Evolutionary conservation across 164 flowering plant genomes (phyloP), one percentile per base, ranked within the genome.

Genomic region (Vitis labrusca): DNA sequence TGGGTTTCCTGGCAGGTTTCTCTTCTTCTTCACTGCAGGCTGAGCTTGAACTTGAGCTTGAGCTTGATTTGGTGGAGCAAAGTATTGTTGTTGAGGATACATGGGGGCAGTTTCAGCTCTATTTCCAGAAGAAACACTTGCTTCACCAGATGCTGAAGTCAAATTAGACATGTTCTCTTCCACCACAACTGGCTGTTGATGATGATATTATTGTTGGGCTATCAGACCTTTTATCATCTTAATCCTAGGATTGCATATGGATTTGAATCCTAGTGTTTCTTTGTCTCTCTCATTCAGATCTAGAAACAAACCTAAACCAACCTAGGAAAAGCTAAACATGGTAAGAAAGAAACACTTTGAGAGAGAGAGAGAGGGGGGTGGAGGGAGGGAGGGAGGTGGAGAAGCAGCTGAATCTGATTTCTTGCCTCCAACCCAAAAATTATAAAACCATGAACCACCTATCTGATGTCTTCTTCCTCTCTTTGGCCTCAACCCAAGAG

Each of bases 1-100:
- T 87, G 96, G 96, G 54, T 87, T 89, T 29, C 96, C 97, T 56
- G 97, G 97, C 14, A 86, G 87, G 73, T 78, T 93, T 82, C 95
- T 84, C 83, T 90, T 93, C 71, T 80, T 90, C 80, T 90, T 91
- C 10, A 44, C 59, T 1, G 77, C 75, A 50, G 75, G 71, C 19
- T 44, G 79, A 64, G 66, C 6, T 27, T 68, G 77, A 65, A 52
- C 62, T 71, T 76, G 81, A 60, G 83, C 65, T 32, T 67, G 77
- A 63, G 61, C 65, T 53, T 69, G 81, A 37, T 54, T 50, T 47
- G 80, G 72, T 32, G 85, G 65, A 75, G 81, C 66, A 62, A 79
- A 73, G 58, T 74, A 74, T 37, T 65, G 68, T 16, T 75, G 79
- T 64, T 77, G 83, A 60, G 72, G 75, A 59, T 73, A 78, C 11